Conservation (phyloP, 345 rosid genomes). For the Eucalyptus decipiens region DNA sequence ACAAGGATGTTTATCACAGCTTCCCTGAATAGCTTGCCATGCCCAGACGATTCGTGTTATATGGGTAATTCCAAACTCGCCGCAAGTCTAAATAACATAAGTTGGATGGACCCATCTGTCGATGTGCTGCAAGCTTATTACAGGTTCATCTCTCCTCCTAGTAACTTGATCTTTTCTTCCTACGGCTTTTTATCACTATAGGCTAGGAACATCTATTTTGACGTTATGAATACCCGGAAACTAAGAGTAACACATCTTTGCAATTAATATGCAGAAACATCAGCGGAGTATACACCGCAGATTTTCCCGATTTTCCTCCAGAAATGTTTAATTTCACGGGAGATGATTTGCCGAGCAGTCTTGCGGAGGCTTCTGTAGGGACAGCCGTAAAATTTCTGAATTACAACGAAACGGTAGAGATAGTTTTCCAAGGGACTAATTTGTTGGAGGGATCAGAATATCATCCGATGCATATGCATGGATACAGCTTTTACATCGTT, state of each 20-base stretch:
- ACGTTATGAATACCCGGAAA: neutral
- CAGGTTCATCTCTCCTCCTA: neutral
- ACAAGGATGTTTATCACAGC: neutral
- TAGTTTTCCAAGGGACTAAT: slow-evolving; percentile 6
- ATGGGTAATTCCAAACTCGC: neutral
- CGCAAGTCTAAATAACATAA: neutral
- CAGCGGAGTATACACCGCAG: neutral
- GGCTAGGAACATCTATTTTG: neutral
- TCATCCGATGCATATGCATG: slow-evolving; percentile 11
- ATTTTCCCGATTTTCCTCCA: neutral
- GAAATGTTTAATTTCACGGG: neutral
- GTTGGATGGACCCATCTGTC: neutral
- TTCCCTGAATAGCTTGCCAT: neutral
- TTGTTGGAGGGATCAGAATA: neutral
- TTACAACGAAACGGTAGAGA: neutral
- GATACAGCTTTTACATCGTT: slow-evolving; percentile 3
- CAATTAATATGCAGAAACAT: neutral
- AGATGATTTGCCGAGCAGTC: neutral
- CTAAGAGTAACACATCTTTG: neutral
- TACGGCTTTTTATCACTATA: neutral
- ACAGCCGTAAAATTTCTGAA: slow-evolving; percentile 1
- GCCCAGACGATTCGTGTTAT: neutral
- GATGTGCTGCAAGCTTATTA: neutral
- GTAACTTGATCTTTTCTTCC: neutral
- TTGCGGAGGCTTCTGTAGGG: neutral